These are phyloP conservation scores for Macrophomina phaseolina DNA, from an alignment of 2,329 filamentous ascomycete species.

Conservation along the genomic window DNA sequence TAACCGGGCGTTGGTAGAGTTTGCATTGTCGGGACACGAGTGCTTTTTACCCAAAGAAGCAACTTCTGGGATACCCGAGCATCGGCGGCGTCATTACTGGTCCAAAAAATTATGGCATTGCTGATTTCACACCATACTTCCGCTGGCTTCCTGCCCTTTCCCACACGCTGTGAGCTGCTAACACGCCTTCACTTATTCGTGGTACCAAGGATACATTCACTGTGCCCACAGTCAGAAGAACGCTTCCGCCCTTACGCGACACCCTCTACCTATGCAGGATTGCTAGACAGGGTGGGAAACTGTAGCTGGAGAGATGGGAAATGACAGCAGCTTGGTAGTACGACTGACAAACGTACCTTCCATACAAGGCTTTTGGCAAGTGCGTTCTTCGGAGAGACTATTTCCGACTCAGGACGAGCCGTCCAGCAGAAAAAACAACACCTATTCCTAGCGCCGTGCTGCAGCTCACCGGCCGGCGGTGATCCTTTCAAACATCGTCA, in stretches of 20 bases:
- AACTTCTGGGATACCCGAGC: conserved; percentile 17
- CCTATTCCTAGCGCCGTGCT: neutral
- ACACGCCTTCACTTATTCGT: too few species aligned
- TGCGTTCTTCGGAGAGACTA: neutral
- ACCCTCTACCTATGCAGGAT: too few species aligned
- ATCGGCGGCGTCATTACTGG: conserved; percentile 5
- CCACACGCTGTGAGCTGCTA: too few species aligned
- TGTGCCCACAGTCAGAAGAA: too few species aligned
- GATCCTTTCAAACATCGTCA: neutral
- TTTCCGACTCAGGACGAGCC: neutral
- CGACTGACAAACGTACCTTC: neutral
- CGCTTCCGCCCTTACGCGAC: too few species aligned
- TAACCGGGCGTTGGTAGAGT: conserved; percentile 4
- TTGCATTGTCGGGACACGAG: neutral
- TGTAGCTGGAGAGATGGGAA: too few species aligned
- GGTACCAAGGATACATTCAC: too few species aligned
- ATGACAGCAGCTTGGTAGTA: too few species aligned
- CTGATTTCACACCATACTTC: too few species aligned
- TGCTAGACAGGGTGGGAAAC: too few species aligned
- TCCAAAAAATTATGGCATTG: neutral
- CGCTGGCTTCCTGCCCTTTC: too few species aligned
- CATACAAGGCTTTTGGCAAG: neutral
- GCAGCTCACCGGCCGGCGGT: neutral
- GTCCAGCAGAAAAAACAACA: neutral
- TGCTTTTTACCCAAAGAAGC: conserved; percentile 17